Conservation (phyloP, 1,284 basidiomycete genomes). For the Leccinum insolens region DNA sequence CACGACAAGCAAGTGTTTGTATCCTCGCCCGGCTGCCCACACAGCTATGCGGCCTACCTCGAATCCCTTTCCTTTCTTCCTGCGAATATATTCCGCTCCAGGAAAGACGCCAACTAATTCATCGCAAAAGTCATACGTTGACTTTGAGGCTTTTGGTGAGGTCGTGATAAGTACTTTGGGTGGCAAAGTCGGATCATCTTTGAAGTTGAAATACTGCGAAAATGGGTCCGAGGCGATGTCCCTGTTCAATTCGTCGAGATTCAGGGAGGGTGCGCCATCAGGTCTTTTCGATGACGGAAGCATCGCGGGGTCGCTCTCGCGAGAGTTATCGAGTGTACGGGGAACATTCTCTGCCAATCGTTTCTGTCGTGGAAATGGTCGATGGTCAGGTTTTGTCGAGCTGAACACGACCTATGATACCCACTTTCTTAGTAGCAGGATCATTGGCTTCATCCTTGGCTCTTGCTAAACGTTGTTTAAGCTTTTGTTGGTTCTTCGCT, state of each 20-base stretch:
- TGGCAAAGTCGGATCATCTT: constrained; percentile 65
- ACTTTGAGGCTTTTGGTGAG: constrained; percentile 81
- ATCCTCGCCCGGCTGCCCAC: constrained; percentile 91
- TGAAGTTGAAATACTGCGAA: constrained; percentile 66
- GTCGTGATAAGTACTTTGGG: constrained; percentile 93
- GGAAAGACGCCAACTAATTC: constrained; percentile 93
- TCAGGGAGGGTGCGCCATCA: constrained; percentile 37
- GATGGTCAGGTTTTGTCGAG: constrained; percentile 1
- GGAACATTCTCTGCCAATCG: constrained; percentile 86
- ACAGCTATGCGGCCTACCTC: constrained; percentile 92
- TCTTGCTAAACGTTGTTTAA: constrained; percentile 76
- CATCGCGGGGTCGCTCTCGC: constrained; percentile 88
- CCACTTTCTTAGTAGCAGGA: constrained; percentile 72
- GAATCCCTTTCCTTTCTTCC: constrained; percentile 92
- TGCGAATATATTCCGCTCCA: constrained; percentile 89
- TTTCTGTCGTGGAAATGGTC: constrained; percentile 56
- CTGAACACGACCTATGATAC: constrained; percentile 25
- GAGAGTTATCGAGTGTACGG: constrained; percentile 90
- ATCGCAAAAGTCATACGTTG: constrained; percentile 88
- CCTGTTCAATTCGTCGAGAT: constrained; percentile 59
- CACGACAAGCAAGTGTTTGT: constrained; percentile 88
- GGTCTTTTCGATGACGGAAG: constrained; percentile 49
- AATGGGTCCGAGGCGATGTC: constrained; percentile 77
- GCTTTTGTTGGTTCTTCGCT: constrained; percentile 80
- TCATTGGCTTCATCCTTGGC: constrained; percentile 74